These are phyloP conservation scores for Hirsutella minnesotensis DNA, from an alignment of 2,329 filamentous ascomycete genomes.

Conservation along the genomic window DNA sequence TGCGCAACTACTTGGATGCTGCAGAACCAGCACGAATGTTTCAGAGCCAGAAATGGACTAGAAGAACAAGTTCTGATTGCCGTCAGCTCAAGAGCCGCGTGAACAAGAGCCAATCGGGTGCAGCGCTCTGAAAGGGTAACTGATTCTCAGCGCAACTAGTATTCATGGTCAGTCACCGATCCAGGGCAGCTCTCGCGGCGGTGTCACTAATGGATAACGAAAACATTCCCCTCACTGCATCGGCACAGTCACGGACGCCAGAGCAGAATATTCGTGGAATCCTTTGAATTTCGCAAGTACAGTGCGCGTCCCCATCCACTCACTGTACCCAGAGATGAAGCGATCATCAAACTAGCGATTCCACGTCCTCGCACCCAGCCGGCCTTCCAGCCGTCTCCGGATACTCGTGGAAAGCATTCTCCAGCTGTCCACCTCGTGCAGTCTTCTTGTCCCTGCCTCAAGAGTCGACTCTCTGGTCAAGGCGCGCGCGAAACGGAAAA, in stretches of 20 bases:
- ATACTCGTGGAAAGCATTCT: constrained; percentile 48
- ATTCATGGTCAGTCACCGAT: no score
- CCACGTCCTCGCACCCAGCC: constrained; percentile 47
- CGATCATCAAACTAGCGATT: constrained; percentile 50
- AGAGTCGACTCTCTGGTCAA: constrained; percentile 33
- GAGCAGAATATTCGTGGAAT: constrained; percentile 29
- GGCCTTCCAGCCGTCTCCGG: constrained; percentile 23
- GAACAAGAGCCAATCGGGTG: no score
- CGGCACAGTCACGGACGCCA: not conserved
- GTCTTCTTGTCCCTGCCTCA: constrained; percentile 30
- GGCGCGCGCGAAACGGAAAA: constrained; percentile 28
- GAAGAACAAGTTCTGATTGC: no score
- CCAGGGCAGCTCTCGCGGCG: no score
- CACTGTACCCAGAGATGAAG: constrained; percentile 47
- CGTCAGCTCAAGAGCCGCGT: no score
- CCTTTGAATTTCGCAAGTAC: constrained; percentile 49
- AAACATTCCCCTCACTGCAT: not conserved
- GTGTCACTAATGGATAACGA: no score
- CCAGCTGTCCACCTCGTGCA: constrained; percentile 47
- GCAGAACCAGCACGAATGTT: no score
- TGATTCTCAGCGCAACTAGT: no score
- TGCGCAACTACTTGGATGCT: no score
- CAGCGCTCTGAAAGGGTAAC: no score
- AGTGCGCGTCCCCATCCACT: constrained; percentile 32
- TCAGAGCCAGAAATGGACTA: no score